phyloP scores from a whole-genome alignment of 331 rosid genomes.

The Cydonia oblonga region DNA sequence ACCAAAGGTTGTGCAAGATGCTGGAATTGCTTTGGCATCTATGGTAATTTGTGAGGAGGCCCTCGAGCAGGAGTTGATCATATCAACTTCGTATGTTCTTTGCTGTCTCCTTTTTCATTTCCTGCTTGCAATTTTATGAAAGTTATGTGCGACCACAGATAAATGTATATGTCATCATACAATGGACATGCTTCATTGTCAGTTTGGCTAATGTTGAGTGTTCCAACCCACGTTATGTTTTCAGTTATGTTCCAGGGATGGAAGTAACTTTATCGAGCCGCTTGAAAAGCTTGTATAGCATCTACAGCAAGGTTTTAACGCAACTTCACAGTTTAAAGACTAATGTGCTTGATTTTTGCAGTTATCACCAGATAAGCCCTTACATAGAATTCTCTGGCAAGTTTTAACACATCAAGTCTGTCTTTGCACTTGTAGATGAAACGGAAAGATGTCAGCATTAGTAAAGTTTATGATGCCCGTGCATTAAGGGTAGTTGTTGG shows the following conservation, averaged over 20 bases:
- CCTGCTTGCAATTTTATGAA: slow-evolving; percentile 17
- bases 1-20: slow-evolving; percentile 77
- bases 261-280: slow-evolving; percentile 91
- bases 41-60: slow-evolving; percentile 84
- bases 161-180: neutral
- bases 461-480: slow-evolving; percentile 84
- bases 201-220: slow-evolving; percentile 8
- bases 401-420: neutral
- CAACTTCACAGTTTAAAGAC: neutral
- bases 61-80: slow-evolving; percentile 73
- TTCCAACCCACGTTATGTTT: slow-evolving; percentile 12
- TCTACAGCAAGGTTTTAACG: slow-evolving; percentile 75
- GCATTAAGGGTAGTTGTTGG: slow-evolving; percentile 96
- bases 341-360: neutral
- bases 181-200: neutral
- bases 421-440: slow-evolving; percentile 53
- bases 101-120: neutral
- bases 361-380: neutral
- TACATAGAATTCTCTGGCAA: neutral
- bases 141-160: neutral
- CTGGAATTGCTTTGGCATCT: slow-evolving; percentile 82
- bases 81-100: slow-evolving; percentile 83
- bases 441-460: slow-evolving; percentile 66
- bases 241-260: slow-evolving; percentile 97
- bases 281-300: slow-evolving; percentile 84